These are phyloP conservation scores for Boletus reticulatus DNA, from an alignment of 768 basidiomycete genomes.

Conservation along the genomic window DNA sequence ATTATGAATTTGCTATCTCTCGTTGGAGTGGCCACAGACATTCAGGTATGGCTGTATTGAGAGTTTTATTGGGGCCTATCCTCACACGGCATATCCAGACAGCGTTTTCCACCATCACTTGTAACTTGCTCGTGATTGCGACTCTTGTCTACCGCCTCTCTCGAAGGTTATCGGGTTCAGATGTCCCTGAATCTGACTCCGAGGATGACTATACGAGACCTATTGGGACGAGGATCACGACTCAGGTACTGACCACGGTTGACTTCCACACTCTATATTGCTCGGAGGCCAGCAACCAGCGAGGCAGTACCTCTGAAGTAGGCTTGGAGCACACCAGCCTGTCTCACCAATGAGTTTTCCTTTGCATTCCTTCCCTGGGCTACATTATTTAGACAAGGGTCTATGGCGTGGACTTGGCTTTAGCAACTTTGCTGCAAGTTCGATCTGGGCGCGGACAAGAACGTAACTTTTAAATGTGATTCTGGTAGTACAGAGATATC, in stretches of 20 bases:
- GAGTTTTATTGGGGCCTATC: neutral
- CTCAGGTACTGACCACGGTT: conserved; percentile 13
- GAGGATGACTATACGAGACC: conserved; percentile 11
- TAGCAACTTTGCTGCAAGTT: neutral
- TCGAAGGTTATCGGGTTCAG: neutral
- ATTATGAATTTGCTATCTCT: conserved; percentile 4
- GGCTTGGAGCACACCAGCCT: neutral
- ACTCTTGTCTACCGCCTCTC: conserved; percentile 16
- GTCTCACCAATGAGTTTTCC: neutral
- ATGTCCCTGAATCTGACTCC: neutral
- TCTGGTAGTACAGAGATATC: neutral
- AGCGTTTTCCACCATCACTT: conserved; percentile 16
- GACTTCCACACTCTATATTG: neutral
- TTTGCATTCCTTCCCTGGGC: too few species aligned
- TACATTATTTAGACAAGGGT: too few species aligned
- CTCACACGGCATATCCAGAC: conserved; percentile 7
- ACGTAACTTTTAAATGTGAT: neutral
- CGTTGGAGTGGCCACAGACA: conserved; percentile 8
- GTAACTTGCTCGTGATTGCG: conserved; percentile 20
- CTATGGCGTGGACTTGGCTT: neutral
- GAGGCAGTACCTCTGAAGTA: neutral
- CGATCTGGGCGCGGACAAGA: neutral
- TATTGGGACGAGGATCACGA: neutral
- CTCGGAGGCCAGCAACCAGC: neutral
- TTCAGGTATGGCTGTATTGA: conserved; percentile 9